phyloP scores from a whole-genome alignment of 106 monocot genomes.

The Apostasia ramifera region DNA sequence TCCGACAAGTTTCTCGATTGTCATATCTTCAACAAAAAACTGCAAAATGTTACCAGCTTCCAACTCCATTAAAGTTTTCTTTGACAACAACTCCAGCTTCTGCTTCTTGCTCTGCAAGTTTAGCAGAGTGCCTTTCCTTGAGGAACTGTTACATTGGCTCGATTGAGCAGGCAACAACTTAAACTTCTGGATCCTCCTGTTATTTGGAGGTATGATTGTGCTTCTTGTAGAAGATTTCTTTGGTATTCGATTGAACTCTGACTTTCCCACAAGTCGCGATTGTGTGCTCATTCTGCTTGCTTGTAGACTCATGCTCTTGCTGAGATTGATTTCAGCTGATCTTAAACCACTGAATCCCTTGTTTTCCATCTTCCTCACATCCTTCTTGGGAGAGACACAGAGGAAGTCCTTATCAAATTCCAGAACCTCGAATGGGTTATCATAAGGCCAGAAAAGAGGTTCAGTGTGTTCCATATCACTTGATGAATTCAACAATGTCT shows the following conservation, averaged over 20 bases:
- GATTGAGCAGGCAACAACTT: slow-evolving; percentile 13
- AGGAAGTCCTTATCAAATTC: slow-evolving; percentile 38
- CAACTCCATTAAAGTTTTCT: slow-evolving; percentile 9
- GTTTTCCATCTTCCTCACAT: neutral
- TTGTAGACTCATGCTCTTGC: slow-evolving; percentile 9
- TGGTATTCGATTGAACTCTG: slow-evolving; percentile 4
- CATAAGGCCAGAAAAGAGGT: slow-evolving; percentile 66
- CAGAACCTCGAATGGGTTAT: slow-evolving; percentile 28
- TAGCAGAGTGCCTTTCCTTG: neutral
- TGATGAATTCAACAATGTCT: neutral
- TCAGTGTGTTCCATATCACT: slow-evolving; percentile 23
- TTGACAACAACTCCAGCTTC: neutral
- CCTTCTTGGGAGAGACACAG: slow-evolving; percentile 39
- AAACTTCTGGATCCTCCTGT: slow-evolving; percentile 8
- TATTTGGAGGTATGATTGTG: neutral
- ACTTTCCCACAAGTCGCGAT: slow-evolving; percentile 12
- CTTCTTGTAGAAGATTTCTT: neutral
- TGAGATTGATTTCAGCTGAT: neutral
- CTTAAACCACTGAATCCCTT: slow-evolving; percentile 8
- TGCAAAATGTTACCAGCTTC: slow-evolving; percentile 18
- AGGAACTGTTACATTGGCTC: slow-evolving; percentile 12
- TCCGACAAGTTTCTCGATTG: slow-evolving; percentile 44
- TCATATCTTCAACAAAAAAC: slow-evolving; percentile 8
- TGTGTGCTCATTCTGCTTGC: slow-evolving; percentile 2
- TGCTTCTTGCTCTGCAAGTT: slow-evolving; percentile 1